Evolutionary conservation across 192 early-diverging fungal species (phyloP).

Genomic region (Spizellomyces sp.): DNA sequence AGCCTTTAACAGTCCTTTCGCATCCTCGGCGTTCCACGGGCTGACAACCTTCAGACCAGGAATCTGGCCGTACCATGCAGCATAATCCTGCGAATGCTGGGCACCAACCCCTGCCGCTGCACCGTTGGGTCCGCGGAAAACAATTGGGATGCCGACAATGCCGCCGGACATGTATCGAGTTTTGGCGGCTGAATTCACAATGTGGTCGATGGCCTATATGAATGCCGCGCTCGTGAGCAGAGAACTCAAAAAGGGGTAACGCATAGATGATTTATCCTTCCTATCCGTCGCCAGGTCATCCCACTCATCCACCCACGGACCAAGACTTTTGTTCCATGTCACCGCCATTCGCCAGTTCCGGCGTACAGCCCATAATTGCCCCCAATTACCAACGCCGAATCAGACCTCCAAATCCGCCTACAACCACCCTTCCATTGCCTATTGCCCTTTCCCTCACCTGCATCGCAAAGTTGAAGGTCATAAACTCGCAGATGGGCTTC

Average conservation of each 20-base stretch:
- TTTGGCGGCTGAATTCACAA: constrained; percentile 99
- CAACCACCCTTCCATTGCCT: too few relatives aligned
- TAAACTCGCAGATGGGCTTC: constrained; percentile 98
- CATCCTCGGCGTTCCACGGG: constrained; percentile 95
- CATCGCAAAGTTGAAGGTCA: constrained; percentile 99
- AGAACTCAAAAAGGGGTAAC: too few relatives aligned
- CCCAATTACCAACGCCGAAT: not conserved
- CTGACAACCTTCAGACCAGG: constrained; percentile 95
- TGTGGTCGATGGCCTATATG: constrained; percentile 90
- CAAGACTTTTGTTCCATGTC: too few relatives aligned
- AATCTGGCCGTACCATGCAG: constrained; percentile 97
- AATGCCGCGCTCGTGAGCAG: too few relatives aligned
- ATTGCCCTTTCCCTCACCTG: constrained; percentile 65
- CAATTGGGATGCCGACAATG: constrained; percentile 84
- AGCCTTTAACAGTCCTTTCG: constrained; percentile 96
- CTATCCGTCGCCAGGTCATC: too few relatives aligned
- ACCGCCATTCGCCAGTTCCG: not conserved
- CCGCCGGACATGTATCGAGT: constrained; percentile 98
- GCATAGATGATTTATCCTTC: too few relatives aligned
- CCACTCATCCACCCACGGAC: too few relatives aligned
- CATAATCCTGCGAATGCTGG: constrained; percentile 98
- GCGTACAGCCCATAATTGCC: not conserved
- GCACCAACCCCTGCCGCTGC: constrained; percentile 96
- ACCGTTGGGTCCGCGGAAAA: constrained; percentile 99
- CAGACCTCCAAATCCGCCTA: too few relatives aligned